phyloP scores from a whole-genome alignment of 495 filamentous ascomycete species.

The Astrocystis sublimbata region DNA sequence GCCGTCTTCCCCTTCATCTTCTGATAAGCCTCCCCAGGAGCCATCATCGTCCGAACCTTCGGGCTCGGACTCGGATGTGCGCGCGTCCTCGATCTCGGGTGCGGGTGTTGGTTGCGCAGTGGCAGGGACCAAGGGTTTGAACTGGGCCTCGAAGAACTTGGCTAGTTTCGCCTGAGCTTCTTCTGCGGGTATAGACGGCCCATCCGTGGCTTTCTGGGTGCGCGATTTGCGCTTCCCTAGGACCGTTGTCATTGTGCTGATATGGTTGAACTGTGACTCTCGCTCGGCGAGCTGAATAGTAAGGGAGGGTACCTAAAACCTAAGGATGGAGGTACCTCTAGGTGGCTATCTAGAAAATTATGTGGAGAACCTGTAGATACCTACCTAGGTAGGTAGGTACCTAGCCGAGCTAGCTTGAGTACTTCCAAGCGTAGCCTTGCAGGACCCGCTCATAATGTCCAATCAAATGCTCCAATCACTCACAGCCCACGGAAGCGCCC shows the following conservation, averaged over 20 bases:
- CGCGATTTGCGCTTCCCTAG: constrained; percentile 48
- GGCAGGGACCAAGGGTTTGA: constrained; percentile 61
- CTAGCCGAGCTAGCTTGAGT: too few relatives aligned
- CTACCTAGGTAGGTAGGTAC: too few relatives aligned
- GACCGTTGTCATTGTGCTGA: constrained; percentile 32
- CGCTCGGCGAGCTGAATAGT: not conserved
- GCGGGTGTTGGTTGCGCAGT: constrained; percentile 31
- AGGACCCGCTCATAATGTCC: not conserved
- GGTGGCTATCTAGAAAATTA: constrained; percentile 16
- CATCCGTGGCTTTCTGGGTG: constrained; percentile 24
- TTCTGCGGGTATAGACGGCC: constrained; percentile 27
- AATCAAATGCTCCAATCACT: constrained; percentile 20
- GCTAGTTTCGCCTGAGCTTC: constrained; percentile 61
- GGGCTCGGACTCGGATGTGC: constrained; percentile 38
- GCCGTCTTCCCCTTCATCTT: constrained; percentile 25
- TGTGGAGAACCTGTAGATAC: too few relatives aligned
- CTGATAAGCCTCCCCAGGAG: constrained; percentile 51
- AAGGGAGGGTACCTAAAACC: constrained; percentile 7
- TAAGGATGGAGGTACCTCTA: too few relatives aligned
- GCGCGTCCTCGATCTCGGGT: constrained; percentile 30
- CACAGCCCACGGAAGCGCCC: constrained; percentile 19
- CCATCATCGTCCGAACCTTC: constrained; percentile 49
- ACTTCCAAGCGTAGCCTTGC: constrained; percentile 8
- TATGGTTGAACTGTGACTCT: not conserved
- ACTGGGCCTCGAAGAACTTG: constrained; percentile 84